These are phyloP conservation scores for Penicillium sp. DNA, from an alignment of 2,329 filamentous ascomycete species.

Conservation along the genomic window DNA sequence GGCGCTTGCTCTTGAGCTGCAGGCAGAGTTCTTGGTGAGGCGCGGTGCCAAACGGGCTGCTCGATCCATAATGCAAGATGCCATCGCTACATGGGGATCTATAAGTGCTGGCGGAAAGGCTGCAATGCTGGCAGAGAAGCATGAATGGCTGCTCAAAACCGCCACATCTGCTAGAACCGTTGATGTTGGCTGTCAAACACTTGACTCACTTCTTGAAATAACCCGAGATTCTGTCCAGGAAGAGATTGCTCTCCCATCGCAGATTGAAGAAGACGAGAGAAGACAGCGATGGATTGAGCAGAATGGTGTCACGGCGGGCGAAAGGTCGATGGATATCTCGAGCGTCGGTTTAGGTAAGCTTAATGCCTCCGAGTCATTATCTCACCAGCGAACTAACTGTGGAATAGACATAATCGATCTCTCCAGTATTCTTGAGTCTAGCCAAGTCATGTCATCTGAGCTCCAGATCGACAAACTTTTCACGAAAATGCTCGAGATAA, in stretches of 20 bases:
- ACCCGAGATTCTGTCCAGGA: slow-evolving; percentile 37
- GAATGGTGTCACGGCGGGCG: slow-evolving; percentile 41
- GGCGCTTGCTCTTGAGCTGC: slow-evolving; percentile 64
- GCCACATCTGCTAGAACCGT: slow-evolving; percentile 55
- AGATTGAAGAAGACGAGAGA: slow-evolving; percentile 44
- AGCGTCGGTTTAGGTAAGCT: slow-evolving; percentile 44
- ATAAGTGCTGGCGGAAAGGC: slow-evolving; percentile 64
- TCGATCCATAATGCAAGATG: slow-evolving; percentile 61
- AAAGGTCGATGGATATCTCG: slow-evolving; percentile 47
- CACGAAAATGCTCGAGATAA: slow-evolving; percentile 67
- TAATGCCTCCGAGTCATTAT: neutral
- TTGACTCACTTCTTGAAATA: slow-evolving; percentile 52
- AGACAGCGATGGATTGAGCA: slow-evolving; percentile 50
- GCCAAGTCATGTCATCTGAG: slow-evolving; percentile 68
- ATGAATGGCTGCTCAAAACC: slow-evolving; percentile 64
- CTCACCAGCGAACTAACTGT: slow-evolving; percentile 35
- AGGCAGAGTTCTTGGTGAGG: slow-evolving; percentile 61
- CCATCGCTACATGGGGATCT: slow-evolving; percentile 62
- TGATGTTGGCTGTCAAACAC: slow-evolving; percentile 63
- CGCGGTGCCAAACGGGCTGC: slow-evolving; percentile 63
- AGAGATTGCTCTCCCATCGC: slow-evolving; percentile 32
- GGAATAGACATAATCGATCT: slow-evolving; percentile 66
- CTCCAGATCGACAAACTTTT: slow-evolving; percentile 66
- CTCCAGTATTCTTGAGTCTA: slow-evolving; percentile 67
- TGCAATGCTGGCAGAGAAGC: slow-evolving; percentile 60